Base-by-base conservation (phyloP, 176 grass and related monocot species). In the Triticum timopheevii region DNA sequence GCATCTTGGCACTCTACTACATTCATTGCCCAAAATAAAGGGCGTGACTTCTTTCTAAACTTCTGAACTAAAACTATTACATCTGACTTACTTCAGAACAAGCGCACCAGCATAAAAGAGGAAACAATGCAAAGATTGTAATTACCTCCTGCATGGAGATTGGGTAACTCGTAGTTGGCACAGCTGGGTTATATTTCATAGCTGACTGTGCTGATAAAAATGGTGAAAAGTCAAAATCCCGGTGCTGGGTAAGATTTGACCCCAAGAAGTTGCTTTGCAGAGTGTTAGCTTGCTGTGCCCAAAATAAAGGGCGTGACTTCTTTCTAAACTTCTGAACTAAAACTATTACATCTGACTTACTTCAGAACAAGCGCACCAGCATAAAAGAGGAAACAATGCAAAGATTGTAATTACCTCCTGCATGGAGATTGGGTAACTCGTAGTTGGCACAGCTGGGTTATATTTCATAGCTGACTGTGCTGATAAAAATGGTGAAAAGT, bases 61-160 rank as follows among this genome's bases (percentile, higher is more conserved):
- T 77, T 64, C 50, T 49, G 38, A 16, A 50, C 82, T 61, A 39
- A 13, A 61, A 73, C 42, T 85, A 17, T 52, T 38, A 67, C 44
- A 77, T 56, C 42, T 52, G 45, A 27, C 73, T 40, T 56, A 61
- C 45, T 71, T 71, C 76, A 69, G 64, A 78, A 86, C 23, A 86
- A 70, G 74, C 17, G 69, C 34, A 30, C 65, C 8, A 61, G 45
- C 12, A 71, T 31, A 19, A 17, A 69, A 69, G 42, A 50, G 42
- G 54, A 84, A 84, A 39, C 77, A 39, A 27, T 12, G 7, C 45
- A 56, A 50, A 6, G 25, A 25, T 10, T 84, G 56, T 23, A 80
- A 70, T 59, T 93, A 98, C 97, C 92, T 98, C 97, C 59, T 89
- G 90, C 80, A 91, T 87, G 44, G 93, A 92, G 67, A 93, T 90